Evolutionary conservation across 345 rosid genomes (phyloP), one percentile per base, ranked within the genome.

Genomic region (Eucalyptus virginea): DNA sequence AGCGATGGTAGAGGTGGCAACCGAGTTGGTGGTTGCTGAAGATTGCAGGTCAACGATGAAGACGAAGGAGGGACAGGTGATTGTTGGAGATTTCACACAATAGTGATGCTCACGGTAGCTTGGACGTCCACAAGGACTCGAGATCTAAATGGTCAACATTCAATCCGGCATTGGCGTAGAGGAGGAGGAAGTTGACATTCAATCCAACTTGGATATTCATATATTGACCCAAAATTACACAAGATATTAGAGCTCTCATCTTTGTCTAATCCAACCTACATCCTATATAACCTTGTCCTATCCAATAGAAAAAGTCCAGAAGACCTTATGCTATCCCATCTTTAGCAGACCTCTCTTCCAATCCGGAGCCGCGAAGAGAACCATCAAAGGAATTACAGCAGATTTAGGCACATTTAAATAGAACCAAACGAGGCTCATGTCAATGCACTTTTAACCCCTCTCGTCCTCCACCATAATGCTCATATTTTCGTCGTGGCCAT

Each of bases 61-160:
- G 67, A 60, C 3, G 3, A 24, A 58, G 65, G 15, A 28, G 67
- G 16, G 17, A 60, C 4, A 11, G 16, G 67, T 28, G 67, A 16
- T 6, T 60, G 67, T 28, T 11, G n/a, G 7, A 60, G 67, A 60
- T 60, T 26, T 28, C 16, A 28, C 67, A 12, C n/a, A 11, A 58
- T 58, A 26, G 65, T 60, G 32, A 60, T 60, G 17, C 17, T 12
- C 67, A 12, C 4, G 67, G 67, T 12, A 60, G 32, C 32, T 60
- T 60, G 67, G 67, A 0, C 0, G 1, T 60, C 32, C 8, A 0
- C 67, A 28, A 60, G 32, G 67, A 12, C 67, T 28, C 1, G 32
- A 60, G 32, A 60, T 60, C 17, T 60, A 28, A 60, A 60, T 28
- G 15, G 3, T 60, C 67, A 2, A 60, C 67, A 60, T 60, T 60